Base-by-base conservation (phyloP, 306 rosid genomes). In the Castanea sativa region DNA sequence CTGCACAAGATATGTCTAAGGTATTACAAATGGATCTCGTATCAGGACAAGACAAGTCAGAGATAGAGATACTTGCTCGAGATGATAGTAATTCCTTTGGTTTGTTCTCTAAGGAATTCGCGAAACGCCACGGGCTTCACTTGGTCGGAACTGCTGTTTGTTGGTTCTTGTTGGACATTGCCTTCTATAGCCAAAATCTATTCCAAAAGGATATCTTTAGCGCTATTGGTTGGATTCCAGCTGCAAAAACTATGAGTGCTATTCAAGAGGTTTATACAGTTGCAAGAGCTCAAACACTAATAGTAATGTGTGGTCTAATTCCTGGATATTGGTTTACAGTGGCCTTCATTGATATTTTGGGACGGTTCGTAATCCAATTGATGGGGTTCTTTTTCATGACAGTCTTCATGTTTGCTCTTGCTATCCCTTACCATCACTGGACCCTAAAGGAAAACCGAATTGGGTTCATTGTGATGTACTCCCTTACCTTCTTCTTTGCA, bases 341-440 rank as follows among this genome's bases (percentile, higher is more conserved):
- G 71, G 57, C 67, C 2, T 56, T 91, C 0, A 94, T 94, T 11
- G 99, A 94, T 74, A 2, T 32, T 59, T 67, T 94, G 55, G 99
- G 99, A 1, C 87, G 99, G 0, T 94, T 94, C 49, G 84, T 90
- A 0, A 94, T 92, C 78, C 99, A 94, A 77, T 18, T 91, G 75
- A 86, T 92, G 90, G 99, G 98, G 0, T 94, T 94, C 85, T 89
- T 92, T 81, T 91, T 92, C 92, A 94, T 94, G 98, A 94, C 98
- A 0, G 90, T 91, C 10, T 94, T 94, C 90, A 94, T 94, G 98
- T 92, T 94, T 71, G 94, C 97, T 2, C 74, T 94, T 0, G 98
- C 97, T 0, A 73, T 94, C 80, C 98, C 98, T 4, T 94, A 94
- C 82, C 51, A 94, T 67, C 98, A 94, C 58, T 94, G 97, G 97